phyloP scores from a whole-genome alignment of 805 yeast species.

The Phaffomyces antillensis region DNA sequence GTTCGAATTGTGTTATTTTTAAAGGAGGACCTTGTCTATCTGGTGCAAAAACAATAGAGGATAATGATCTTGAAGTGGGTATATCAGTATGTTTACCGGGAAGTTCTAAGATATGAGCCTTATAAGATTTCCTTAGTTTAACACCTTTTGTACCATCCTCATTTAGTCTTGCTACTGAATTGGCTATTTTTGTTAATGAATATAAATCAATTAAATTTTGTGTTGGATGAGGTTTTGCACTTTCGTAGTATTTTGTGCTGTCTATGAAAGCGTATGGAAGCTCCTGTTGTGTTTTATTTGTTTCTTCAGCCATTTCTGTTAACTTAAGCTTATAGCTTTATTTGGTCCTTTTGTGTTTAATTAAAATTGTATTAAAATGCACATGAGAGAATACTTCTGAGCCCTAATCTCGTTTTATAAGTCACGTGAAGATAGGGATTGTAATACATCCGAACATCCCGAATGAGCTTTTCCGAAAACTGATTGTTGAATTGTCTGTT shows the following conservation, averaged over 20 bases:
- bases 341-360: no score
- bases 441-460: no score
- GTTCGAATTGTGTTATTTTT: constrained; percentile 42
- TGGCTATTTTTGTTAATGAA: constrained; percentile 58
- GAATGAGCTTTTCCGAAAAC: no score
- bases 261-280: constrained; percentile 34
- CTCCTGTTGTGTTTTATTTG: constrained; percentile 14
- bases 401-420: background rate
- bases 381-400: no score
- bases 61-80: constrained; percentile 39
- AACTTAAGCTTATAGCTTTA: no score
- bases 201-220: constrained; percentile 66
- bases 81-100: constrained; percentile 67
- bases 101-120: constrained; percentile 81
- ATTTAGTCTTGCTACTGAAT: constrained; percentile 78
- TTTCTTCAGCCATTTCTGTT: background rate
- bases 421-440: no score
- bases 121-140: constrained; percentile 88
- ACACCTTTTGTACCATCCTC: constrained; percentile 89
- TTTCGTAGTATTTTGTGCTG: constrained; percentile 22
- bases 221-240: constrained; percentile 61
- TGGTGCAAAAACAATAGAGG: constrained; percentile 30
- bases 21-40: constrained; percentile 32
- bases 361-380: no score
- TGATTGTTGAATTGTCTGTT: background rate